Base-by-base conservation (phyloP, 208 protist genomes). In the Trypanosoma grayi region DNA sequence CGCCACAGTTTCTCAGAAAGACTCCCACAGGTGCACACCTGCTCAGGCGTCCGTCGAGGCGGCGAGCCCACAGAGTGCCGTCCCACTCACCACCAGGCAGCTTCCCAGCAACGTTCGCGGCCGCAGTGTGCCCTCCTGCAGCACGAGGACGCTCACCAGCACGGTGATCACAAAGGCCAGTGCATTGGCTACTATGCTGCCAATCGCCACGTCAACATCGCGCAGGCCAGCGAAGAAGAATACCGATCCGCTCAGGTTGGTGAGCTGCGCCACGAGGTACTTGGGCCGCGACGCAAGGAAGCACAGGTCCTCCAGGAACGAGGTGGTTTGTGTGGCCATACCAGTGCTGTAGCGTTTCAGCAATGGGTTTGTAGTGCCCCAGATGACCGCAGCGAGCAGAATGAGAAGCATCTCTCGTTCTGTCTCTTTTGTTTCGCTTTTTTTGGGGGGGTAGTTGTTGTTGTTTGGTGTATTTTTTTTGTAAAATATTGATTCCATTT, bases 281-380 rank as follows among this genome's bases (percentile, higher is more conserved):
- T 86, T 88, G 7, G 89, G 89, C 4, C 83, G 70, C 1, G 59
- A 62, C 3, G 81, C 2, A 31, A 95, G 75, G 63, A 89, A 88
- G 10, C 51, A 16, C 2, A 90, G 31, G 58, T 95, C 85, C 16
- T 88, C 76, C 45, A 75, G 52, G 20, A 77, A 47, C 14, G 84
- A 88, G 4, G 75, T 76, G 2, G 75, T 76, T 9, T 61, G 75
- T 14, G 51, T 83, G 1, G 75, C n/a, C 69, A 92, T 83, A 16
- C 85, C 88, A 52, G 60, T 68, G 55, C 81, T 92, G 60, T 79
- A 95, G 18, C 58, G 78, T 48, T 95, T 95, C 24, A 95, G 60
- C 25, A 95, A 51, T 25, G 89, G 89, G 40, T 95, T 92, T 9
- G 89, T 95, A 8, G 79, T 70, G 0, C 89, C 89, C 89, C 89